These are phyloP conservation scores for Rhizopus arrhizus DNA, from an alignment of 371 early-diverging fungal species.

Conservation along the genomic window DNA sequence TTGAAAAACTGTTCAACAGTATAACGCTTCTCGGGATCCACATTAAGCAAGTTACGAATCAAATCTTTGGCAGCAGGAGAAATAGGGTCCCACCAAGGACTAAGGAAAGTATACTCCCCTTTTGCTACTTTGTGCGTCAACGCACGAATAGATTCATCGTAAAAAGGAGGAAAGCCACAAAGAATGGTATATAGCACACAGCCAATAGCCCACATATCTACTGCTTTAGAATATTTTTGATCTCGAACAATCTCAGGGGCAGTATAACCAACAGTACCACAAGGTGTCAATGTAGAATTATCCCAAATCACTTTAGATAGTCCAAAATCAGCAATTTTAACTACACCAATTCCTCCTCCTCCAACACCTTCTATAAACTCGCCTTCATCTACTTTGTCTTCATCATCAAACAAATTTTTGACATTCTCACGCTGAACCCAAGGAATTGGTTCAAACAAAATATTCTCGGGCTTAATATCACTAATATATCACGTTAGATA, in stretches of 20 bases:
- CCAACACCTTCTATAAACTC: slow-evolving; percentile 59
- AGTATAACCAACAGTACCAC: slow-evolving; percentile 80
- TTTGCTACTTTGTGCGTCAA: slow-evolving; percentile 65
- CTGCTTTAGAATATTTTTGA: slow-evolving; percentile 69
- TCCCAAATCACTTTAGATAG: slow-evolving; percentile 73
- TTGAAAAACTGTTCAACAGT: slow-evolving; percentile 69
- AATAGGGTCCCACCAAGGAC: slow-evolving; percentile 81
- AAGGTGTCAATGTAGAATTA: slow-evolving; percentile 72
- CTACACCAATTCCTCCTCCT: slow-evolving; percentile 67
- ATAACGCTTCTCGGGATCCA: slow-evolving; percentile 58
- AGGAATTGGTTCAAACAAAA: slow-evolving; percentile 68
- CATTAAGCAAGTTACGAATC: slow-evolving; percentile 60
- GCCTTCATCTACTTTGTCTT: slow-evolving; percentile 61
- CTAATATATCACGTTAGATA: slow-evolving; percentile 44
- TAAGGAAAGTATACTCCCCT: slow-evolving; percentile 65
- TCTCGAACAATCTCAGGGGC: slow-evolving; percentile 78
- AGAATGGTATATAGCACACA: slow-evolving; percentile 81
- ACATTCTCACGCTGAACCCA: slow-evolving; percentile 26
- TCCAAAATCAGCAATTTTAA: slow-evolving; percentile 76
- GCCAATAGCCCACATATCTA: slow-evolving; percentile 85
- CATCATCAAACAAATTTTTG: slow-evolving; percentile 25
- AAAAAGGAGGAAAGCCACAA: slow-evolving; percentile 80
- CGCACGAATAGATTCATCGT: slow-evolving; percentile 64
- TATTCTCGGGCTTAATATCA: slow-evolving; percentile 91
- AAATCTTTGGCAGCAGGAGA: slow-evolving; percentile 73